A percentile compares a stretch with the other conserved stretches of the same genome.
These are phyloP conservation scores for Penicillium freii DNA, from an alignment of 2,329 filamentous ascomycete species.

Conservation along the genomic window DNA sequence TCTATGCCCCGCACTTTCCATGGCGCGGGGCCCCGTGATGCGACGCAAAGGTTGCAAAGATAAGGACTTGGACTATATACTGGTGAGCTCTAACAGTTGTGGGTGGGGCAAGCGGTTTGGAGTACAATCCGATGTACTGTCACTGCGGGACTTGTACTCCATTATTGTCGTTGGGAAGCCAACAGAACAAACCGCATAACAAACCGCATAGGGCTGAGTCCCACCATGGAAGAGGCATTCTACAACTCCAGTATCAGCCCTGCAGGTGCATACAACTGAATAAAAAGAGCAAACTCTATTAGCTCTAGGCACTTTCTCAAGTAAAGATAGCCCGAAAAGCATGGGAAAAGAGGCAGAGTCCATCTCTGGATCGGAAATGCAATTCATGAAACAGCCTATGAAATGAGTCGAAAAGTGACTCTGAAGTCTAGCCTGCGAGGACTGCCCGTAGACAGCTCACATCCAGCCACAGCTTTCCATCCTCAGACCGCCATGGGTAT, in stretches of 20 bases:
- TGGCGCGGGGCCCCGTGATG: not conserved
- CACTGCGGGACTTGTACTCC: not conserved
- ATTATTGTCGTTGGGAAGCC: not conserved
- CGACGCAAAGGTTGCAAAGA: not conserved
- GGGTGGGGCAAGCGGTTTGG: not conserved
- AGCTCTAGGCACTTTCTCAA: not conserved
- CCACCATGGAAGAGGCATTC: not conserved
- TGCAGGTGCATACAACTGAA: not conserved
- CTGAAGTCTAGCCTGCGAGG: constrained; percentile 14
- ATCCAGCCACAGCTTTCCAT: constrained; percentile 23
- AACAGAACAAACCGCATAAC: not conserved
- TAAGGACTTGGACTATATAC: not conserved
- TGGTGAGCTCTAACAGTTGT: not conserved
- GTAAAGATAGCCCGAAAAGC: not conserved
- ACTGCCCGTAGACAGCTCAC: constrained; percentile 12
- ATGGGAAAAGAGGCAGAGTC: constrained; percentile 10
- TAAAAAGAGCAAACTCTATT: not conserved
- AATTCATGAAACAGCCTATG: constrained; percentile 30
- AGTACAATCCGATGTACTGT: not conserved
- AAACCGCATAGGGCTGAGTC: not conserved
- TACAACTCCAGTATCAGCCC: not conserved
- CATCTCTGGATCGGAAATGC: constrained; percentile 27
- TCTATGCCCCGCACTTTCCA: not conserved
- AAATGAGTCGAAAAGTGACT: constrained; percentile 25
- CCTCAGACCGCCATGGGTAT: constrained; percentile 23